These are phyloP conservation scores for Huiozyma sinensis DNA, from an alignment of 805 yeast genomes.

Conservation along the genomic window DNA sequence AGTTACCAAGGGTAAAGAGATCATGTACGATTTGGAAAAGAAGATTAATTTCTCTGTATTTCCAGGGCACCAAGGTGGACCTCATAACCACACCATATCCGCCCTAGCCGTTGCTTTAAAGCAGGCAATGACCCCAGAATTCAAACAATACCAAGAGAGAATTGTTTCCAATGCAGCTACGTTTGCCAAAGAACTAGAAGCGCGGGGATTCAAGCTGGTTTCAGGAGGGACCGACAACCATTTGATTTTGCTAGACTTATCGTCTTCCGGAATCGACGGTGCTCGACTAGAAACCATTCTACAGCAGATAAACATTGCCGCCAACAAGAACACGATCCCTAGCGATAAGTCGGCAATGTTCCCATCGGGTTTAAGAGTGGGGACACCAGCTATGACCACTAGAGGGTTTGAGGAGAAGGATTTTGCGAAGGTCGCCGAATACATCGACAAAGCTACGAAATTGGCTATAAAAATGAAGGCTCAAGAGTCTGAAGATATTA, in stretches of 20 bases:
- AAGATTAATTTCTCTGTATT: slow-evolving; percentile 92
- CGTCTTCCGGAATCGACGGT: slow-evolving; percentile 74
- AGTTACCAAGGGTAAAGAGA: slow-evolving; percentile 76
- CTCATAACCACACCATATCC: slow-evolving; percentile 95
- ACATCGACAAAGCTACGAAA: slow-evolving; percentile 68
- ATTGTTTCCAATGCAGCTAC: slow-evolving; percentile 74
- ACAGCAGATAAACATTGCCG: slow-evolving; percentile 86
- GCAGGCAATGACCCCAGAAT: slow-evolving; percentile 85
- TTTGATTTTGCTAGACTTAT: slow-evolving; percentile 74
- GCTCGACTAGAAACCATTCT: slow-evolving; percentile 88
- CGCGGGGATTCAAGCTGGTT: slow-evolving; percentile 64
- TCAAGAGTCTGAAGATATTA: slow-evolving; percentile 33
- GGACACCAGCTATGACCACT: slow-evolving; percentile 98
- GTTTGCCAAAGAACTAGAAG: slow-evolving; percentile 57
- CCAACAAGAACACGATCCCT: slow-evolving; percentile 92
- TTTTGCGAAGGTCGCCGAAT: slow-evolving; percentile 68
- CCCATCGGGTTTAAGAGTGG: slow-evolving; percentile 94
- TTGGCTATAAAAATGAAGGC: slow-evolving; percentile 53
- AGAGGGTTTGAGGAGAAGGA: slow-evolving; percentile 79
- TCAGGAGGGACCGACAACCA: slow-evolving; percentile 94
- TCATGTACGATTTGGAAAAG: slow-evolving; percentile 77
- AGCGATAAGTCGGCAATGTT: slow-evolving; percentile 92
- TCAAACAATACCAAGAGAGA: slow-evolving; percentile 70
- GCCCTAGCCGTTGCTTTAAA: slow-evolving; percentile 92
- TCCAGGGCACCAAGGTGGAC: slow-evolving; percentile 99